Evolutionary conservation across 2,329 filamentous ascomycete genomes (phyloP).

Genomic region (Fusarium sp.): DNA sequence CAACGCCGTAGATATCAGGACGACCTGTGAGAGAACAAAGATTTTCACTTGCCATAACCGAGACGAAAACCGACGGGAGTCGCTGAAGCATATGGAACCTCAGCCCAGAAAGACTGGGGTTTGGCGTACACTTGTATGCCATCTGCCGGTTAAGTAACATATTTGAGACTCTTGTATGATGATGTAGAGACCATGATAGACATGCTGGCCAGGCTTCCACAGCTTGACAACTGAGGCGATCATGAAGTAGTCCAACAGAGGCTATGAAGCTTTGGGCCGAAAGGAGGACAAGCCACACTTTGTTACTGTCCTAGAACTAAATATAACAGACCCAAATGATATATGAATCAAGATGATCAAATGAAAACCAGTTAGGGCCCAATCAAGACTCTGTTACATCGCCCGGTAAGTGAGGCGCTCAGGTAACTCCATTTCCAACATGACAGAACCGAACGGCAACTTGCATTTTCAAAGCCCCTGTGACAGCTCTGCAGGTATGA

Average conservation of each 20-base stretch:
- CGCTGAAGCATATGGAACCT: neutral
- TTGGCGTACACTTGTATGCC: constrained; percentile 40
- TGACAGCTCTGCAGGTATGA: constrained; percentile 28
- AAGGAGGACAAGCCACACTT: constrained; percentile 12
- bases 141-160: neutral
- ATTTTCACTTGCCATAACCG: neutral
- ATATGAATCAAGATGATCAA: too few relatives aligned
- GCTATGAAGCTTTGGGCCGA: neutral
- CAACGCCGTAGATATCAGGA: constrained; percentile 50
- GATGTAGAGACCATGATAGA: neutral
- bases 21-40: constrained; percentile 44
- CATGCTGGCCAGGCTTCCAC: constrained; percentile 11
- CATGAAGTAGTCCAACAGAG: constrained; percentile 19
- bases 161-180: neutral
- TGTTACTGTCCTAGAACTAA: neutral
- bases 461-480: constrained; percentile 18
- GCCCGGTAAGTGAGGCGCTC: constrained; percentile 7
- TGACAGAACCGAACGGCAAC: constrained; percentile 14
- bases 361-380: neutral
- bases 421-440: constrained; percentile 10
- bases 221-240: constrained; percentile 7
- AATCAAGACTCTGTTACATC: neutral
- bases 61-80: neutral
- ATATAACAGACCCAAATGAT: neutral
- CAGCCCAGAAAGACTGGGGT: constrained; percentile 1